These are phyloP conservation scores for Tremella mesenterica DNA, from an alignment of 768 basidiomycete genomes.

Conservation along the genomic window DNA sequence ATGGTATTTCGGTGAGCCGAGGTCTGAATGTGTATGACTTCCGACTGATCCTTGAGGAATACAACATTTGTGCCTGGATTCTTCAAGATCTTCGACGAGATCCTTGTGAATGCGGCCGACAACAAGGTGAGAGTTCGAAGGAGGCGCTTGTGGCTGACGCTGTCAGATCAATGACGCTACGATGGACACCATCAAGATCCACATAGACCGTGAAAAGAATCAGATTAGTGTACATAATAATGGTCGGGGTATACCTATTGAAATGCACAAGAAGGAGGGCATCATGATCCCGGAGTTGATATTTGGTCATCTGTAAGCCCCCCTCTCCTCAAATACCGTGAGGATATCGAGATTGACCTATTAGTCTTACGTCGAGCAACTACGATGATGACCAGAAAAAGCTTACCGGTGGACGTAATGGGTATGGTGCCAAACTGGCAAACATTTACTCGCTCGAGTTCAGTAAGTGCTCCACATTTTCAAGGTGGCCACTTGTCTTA, in stretches of 20 bases:
- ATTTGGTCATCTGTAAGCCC: constrained; percentile 69
- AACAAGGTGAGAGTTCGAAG: constrained; percentile 65
- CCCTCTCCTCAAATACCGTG: not conserved
- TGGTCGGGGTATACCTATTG: constrained; percentile 90
- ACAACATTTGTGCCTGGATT: constrained; percentile 88
- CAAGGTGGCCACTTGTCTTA: not conserved
- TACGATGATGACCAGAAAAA: constrained; percentile 99
- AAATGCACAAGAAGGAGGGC: constrained; percentile 84
- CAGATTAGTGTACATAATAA: constrained; percentile 92
- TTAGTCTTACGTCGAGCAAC: constrained; percentile 74
- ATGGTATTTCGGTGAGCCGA: constrained; percentile 69
- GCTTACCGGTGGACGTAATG: constrained; percentile 94
- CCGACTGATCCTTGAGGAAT: constrained; percentile 31
- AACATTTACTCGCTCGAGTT: constrained; percentile 98
- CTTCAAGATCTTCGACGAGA: constrained; percentile 99
- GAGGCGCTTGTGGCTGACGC: not conserved
- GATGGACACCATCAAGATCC: constrained; percentile 89
- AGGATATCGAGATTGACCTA: constrained; percentile 6
- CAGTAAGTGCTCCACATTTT: constrained; percentile 44
- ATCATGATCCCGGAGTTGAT: constrained; percentile 96
- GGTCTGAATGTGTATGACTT: not conserved
- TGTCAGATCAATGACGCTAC: constrained; percentile 74
- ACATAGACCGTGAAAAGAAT: constrained; percentile 70
- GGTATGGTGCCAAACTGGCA: constrained; percentile 94
- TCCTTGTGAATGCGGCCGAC: constrained; percentile 96